phyloP scores from a whole-genome alignment of 208 protist genomes.

The Paratrypanosoma confusum region DNA sequence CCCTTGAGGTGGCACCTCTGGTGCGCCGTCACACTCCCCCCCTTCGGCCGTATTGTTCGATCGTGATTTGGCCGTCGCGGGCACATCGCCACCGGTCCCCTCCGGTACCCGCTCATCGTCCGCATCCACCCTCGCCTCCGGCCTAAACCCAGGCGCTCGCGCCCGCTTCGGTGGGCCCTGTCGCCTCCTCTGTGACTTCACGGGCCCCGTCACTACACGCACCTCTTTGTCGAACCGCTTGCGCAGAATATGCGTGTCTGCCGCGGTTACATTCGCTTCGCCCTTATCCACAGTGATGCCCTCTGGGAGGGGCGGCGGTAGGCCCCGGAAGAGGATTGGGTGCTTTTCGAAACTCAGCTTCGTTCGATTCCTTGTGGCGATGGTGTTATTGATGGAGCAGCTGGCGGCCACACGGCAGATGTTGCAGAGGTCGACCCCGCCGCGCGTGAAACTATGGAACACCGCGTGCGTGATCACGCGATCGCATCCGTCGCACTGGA shows the following conservation, averaged over 20 bases:
- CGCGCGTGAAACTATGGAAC: conserved; percentile 7
- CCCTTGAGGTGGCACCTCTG: too few relatives aligned
- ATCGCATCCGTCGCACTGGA: conserved; percentile 16
- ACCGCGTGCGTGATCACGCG: conserved; percentile 14
- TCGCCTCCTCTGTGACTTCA: too few relatives aligned
- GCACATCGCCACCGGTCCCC: too few relatives aligned
- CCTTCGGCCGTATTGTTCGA: too few relatives aligned
- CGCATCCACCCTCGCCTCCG: too few relatives aligned
- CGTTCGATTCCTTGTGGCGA: not conserved
- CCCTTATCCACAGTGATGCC: conserved; percentile 5
- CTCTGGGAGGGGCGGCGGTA: conserved; percentile 3
- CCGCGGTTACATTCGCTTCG: conserved; percentile 1
- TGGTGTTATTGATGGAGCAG: not conserved
- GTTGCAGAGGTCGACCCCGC: conserved; percentile 17
- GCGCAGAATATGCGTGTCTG: not conserved
- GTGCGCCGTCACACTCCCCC: too few relatives aligned
- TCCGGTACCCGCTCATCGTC: too few relatives aligned
- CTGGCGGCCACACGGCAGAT: conserved; percentile 10
- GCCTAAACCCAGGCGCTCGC: too few relatives aligned
- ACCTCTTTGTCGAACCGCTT: not conserved
- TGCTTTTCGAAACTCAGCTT: not conserved
- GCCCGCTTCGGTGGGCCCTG: too few relatives aligned
- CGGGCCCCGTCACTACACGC: too few relatives aligned
- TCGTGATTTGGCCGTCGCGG: too few relatives aligned
- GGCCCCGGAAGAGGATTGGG: conserved; percentile 5